Base-by-base conservation (phyloP, 371 early-diverging fungal species). In the Mucor velutinosus region DNA sequence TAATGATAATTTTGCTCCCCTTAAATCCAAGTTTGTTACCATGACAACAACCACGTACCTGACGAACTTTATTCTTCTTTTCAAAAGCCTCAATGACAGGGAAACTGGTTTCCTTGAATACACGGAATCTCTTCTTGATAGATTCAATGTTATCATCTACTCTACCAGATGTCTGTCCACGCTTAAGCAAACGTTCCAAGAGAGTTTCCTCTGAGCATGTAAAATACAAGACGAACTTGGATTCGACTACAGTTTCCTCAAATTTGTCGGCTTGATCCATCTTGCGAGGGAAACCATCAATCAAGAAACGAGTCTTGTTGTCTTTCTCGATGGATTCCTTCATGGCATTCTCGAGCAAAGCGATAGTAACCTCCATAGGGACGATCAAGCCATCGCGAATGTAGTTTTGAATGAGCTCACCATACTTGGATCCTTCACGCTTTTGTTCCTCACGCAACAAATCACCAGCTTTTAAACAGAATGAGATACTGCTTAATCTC, bases 331-430 rank as follows among this genome's bases (percentile, higher is more conserved):
- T 83, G 27, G 80, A 79, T 60, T 85, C 90, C 65, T 88, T 84
- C 94, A 99, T 98, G 17, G 95, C 95, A 32, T 91, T 86, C 63
- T 94, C 89, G 33, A 99, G 84, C 25, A 99, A 85, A 5, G 89
- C 88, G 70, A 98, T 95, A 10, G 98, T 98, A 51, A 99, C 93
- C 71, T 95, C 95, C 86, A 89, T 90, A 19, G 98, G 99, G 7
- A 98, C 99, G 75, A 98, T 98, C 70, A 90, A 72, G 33, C 99
- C 99, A 66, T 97, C 96, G 59, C 89, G 91, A 75, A 99, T 97
- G 71, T 92, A 94, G 43, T 77, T 84, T 67, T 90, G 88, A 77
- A 98, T 98, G 63, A 97, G 75, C 63, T 95, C 94, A 57, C 97
- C 97, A 76, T 91, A 92, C 60, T 91, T 80, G 5, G 96, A 95